Base-by-base conservation (phyloP, 176 grass and related monocot genomes). In the Bromus sterilis region DNA sequence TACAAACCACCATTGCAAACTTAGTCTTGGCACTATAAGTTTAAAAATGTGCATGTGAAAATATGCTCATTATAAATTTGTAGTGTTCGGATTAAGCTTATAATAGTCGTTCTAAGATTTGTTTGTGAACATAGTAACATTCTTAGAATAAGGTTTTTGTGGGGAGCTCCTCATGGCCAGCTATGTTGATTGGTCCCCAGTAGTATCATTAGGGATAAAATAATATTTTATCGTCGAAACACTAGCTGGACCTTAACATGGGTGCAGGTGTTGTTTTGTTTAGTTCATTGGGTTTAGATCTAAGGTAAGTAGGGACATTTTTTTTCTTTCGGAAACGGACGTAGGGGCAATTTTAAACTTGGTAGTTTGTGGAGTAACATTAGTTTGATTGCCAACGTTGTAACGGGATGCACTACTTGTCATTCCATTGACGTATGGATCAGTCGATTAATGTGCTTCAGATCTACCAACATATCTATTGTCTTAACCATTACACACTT, bases 61-160 rank as follows among this genome's bases (percentile, higher is more conserved):
- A 51, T 78, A 37, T 82, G 78, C 15, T 14, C 4, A 31, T 76
- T 78, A 11, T 57, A 82, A 81, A 90, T 90, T 78, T 90, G 58
- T 86, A 89, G 83, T 86, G 74, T 78, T 89, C 74, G 48, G 78
- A 89, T 82, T 89, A 18, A 78, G 74, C 78, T 78, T 83, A 82
- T 78, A 41, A 74, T 31, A 21, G 31, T 86, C 16, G 9, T 90
- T 89, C 25, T 67, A 78, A 82, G 74, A 86, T 86, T 31, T 58
- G 23, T 78, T 8, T 57, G 3, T 21, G 11, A 41, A 49, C 42
- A 31, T 40, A 78, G 35, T 16, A 60, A 37, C 36, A 67, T 23
- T 59, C 16, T 89, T 78, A 46, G 66, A 46, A 78, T 77, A 73
- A 78, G 57, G 59, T 82, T 90, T 23, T 77, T 56, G 56, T 61